Base-by-base conservation (phyloP, 352 stramenopile genomes). In the Globisporangium sylvaticum region DNA sequence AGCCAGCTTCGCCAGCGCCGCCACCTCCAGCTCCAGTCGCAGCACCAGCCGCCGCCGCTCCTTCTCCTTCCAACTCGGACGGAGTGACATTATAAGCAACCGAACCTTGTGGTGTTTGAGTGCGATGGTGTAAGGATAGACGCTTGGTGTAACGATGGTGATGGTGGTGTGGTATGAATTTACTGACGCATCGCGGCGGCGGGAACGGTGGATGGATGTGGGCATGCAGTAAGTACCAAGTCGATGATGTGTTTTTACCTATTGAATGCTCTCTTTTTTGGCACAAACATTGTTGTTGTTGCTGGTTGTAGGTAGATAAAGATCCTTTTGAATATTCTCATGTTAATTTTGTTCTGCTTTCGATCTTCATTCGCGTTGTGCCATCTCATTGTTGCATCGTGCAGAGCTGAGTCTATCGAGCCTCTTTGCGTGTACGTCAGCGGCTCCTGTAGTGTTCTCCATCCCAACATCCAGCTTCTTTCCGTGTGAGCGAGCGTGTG, bases 31-130 rank as follows among this genome's bases (percentile, higher is more conserved):
- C 56, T 5, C 64, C 64, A 39, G 27, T 54, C 10, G 34, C 53
- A 20, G 58, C 57, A n/a, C 65, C 65, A 9, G 29, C 64, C 29
- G 60, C 39, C 24, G 37, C 64, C 15, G n/a, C 62, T 58, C 67
- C 74, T 22, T 46, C 68, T 15, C 66, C 27, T 24, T 9, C 56
- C 20, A 12, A 31, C 15, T 62, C 37, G 24, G 52, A 57, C 0
- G 62, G 62, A 12, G 62, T 67, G 34, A 67, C 62, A 53, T 67
- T 67, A 32, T 67, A 67, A 67, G 58, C 44, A 22, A n/a, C 2
- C 42, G 20, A 22, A 50, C 42, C 18, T 10, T 50, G 15, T 50
- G 42, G 15, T 50, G 42, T 50, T 50, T 50, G 42, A 50, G 42
- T 50, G 42, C 42, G 42, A 46, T 22, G 39, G 34, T 25, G 58